Percentiles rank a stretch among this genome's conserved stretches.
These are phyloP conservation scores for Paracoccidioides lutzii DNA, from an alignment of 2,329 filamentous ascomycete genomes.

Conservation along the genomic window DNA sequence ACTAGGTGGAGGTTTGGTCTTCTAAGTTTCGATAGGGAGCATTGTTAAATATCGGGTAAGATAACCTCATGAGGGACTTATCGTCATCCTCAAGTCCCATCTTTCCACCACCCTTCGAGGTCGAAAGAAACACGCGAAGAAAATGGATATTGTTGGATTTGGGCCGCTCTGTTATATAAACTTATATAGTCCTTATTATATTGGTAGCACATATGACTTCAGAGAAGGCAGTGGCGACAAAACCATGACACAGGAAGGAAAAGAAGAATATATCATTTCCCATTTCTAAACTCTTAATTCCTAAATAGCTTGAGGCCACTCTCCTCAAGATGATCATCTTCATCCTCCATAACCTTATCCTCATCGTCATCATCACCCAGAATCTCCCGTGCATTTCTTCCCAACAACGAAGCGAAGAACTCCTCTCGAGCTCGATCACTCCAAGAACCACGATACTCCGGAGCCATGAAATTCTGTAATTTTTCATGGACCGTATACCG, in stretches of 20 bases:
- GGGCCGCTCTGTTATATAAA: neutral
- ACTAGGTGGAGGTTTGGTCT: slow-evolving; percentile 3
- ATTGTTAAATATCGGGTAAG: neutral
- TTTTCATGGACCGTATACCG: slow-evolving; percentile 94
- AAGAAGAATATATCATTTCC: neutral
- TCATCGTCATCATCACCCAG: slow-evolving; percentile 47
- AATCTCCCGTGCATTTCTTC: slow-evolving; percentile 47
- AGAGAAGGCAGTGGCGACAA: neutral
- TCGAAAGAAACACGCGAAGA: neutral
- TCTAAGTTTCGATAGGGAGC: neutral
- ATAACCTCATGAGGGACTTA: neutral
- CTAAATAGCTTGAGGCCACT: slow-evolving; percentile 25
- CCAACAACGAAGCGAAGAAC: slow-evolving; percentile 63
- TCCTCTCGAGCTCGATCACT: slow-evolving; percentile 63
- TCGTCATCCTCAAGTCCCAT: neutral
- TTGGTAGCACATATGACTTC: neutral
- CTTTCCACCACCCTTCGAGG: neutral
- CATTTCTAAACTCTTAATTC: neutral
- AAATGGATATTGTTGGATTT: neutral
- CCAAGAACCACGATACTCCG: slow-evolving; percentile 71
- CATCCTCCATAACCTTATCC: slow-evolving; percentile 26
- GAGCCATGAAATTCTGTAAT: slow-evolving; percentile 94
- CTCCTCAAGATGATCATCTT: slow-evolving; percentile 18
- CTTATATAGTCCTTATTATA: neutral
- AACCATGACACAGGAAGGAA: neutral